Conservation (phyloP, 441 rosid species). For the Sinapis alba region DNA sequence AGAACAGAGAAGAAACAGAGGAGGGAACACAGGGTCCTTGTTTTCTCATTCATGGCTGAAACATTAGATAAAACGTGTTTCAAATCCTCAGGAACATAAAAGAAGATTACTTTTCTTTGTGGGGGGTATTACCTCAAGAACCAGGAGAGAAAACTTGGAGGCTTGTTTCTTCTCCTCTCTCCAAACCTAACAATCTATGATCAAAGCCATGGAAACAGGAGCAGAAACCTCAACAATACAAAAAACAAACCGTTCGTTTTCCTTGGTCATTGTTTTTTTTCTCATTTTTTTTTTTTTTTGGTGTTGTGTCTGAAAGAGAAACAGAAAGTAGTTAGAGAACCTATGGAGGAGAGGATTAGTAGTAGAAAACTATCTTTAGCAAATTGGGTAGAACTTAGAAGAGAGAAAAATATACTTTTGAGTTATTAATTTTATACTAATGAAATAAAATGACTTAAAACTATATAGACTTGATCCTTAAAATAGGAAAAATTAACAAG, state of each 20-base stretch:
- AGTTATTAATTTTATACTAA: neutral
- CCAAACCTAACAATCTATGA: conserved; percentile 28
- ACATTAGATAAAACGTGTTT: neutral
- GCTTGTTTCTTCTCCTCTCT: conserved; percentile 34
- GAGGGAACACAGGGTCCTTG: conserved; percentile 27
- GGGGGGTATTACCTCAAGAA: conserved; percentile 23
- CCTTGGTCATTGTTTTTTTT: conserved; percentile 1
- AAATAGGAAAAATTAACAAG: conserved; percentile 25
- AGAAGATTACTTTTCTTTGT: neutral
- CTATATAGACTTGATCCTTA: neutral
- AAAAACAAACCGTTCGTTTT: conserved; percentile 7
- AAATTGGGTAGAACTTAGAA: neutral
- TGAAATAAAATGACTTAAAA: neutral
- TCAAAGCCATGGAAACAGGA: conserved; percentile 36
- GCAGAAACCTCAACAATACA: conserved; percentile 16
- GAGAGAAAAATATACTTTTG: neutral
- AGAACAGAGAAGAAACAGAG: conserved; percentile 40
- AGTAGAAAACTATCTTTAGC: conserved; percentile 31
- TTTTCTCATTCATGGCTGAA: conserved; percentile 48
- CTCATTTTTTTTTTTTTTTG: conserved; percentile 13
- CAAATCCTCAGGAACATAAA: neutral
- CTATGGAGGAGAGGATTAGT: conserved; percentile 36
- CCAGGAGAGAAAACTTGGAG: conserved; percentile 34
- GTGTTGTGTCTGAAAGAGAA: conserved; percentile 38
- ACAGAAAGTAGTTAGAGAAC: conserved; percentile 26